Base-by-base conservation (phyloP, 345 rosid species). In the Corchorus olitorius region DNA sequence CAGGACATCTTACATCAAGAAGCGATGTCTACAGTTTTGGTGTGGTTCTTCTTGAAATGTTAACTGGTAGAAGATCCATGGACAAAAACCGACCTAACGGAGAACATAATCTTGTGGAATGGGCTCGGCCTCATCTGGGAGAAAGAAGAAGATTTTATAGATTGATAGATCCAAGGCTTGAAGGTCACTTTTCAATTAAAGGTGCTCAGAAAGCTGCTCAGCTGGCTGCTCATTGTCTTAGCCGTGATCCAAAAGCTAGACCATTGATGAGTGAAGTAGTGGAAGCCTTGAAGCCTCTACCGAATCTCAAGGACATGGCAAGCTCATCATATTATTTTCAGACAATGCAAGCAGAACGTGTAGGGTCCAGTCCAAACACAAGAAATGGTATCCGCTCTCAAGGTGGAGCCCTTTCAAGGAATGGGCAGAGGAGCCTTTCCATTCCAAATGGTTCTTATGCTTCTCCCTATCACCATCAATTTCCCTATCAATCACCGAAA, bases 1-100 rank as follows among this genome's bases (percentile, higher is more conserved):
- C 78, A 88, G 97, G 97, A 62, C 97, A 92, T 79, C 92, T 92
- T 74, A 92, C 97, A 73, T 90, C 97, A 60, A 90, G 82, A 85
- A 92, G 97, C 75, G 97, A 92, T 20, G 97, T 92, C 3, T 92
- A 90, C 88, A 92, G 97, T 79, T 92, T 92, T 22, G 97, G 97
- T 37, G 97, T 92, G 45, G 97, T 92, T 78, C 82, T 92, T 49
- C 92, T 92, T 2, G 97, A 92, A 85, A 88, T 92, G 91, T 76
- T 92, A 43, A 90, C 89, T 8, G 97, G 97, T 56, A 83, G 97
- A 75, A 72, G 94, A 74, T 90, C 97, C 34, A 92, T 92, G 94
- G 97, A 92, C 78, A 92, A 92, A 81, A 90, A 82, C 81, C 83
- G 97, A 39, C 97, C 94, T 2, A 90, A 88, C 34, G 93, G 94